Conservation (phyloP, 2,329 filamentous ascomycete species). For the Cadophora luteo-olivacea region DNA sequence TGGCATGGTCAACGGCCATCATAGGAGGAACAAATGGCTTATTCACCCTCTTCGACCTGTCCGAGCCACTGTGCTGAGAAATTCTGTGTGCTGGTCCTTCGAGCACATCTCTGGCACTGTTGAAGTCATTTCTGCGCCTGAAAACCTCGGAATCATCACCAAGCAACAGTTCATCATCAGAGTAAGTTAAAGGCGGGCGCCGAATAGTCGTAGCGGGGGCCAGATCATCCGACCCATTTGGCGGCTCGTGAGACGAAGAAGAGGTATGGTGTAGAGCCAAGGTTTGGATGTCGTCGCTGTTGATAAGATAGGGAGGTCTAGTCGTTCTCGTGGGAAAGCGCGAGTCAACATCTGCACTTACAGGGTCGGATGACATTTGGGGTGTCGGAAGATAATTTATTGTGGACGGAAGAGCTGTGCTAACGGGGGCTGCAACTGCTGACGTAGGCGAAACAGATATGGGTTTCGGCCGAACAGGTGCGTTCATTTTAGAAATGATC, state of each 20-base stretch:
- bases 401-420: background rate
- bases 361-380: constrained; percentile 29
- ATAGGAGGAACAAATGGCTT: constrained; percentile 39
- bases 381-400: constrained; percentile 24
- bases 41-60: constrained; percentile 27
- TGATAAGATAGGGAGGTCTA: constrained; percentile 17
- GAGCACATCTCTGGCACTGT: constrained; percentile 35
- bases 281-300: constrained; percentile 18
- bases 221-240: background rate
- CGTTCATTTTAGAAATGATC: constrained; percentile 49
- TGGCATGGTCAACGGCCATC: constrained; percentile 14
- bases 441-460: background rate
- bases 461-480: constrained; percentile 29
- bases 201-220: background rate
- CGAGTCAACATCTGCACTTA: constrained; percentile 13
- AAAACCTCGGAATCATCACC: constrained; percentile 17
- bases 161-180: constrained; percentile 25
- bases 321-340: background rate
- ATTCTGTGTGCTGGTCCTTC: constrained; percentile 30
- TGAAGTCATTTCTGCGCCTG: constrained; percentile 35
- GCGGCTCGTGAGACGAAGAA: background rate
- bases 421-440: background rate
- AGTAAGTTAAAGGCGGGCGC: background rate
- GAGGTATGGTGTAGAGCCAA: background rate
- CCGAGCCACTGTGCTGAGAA: constrained; percentile 10